Evolutionary conservation across 2,329 filamentous ascomycete genomes (phyloP).

Genomic region (Nannizziopsis barbatae): DNA sequence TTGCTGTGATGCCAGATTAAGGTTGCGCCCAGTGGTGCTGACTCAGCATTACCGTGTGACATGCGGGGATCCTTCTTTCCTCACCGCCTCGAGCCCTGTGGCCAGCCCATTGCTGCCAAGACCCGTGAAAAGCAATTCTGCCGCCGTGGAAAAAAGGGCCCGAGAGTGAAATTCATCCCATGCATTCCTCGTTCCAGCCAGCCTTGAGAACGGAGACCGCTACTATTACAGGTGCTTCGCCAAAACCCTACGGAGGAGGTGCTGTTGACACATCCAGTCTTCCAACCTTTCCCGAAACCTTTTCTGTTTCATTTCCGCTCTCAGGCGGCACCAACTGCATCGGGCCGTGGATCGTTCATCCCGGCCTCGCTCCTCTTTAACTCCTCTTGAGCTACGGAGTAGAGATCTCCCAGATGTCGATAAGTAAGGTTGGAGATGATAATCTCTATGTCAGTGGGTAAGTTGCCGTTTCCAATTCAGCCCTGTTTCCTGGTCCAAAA

Average conservation of each 20-base stretch:
- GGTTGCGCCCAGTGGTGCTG: background rate
- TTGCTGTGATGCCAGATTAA: too few relatives aligned
- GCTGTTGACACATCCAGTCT: background rate
- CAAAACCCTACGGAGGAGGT: too few relatives aligned
- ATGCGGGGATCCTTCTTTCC: slow-evolving; percentile 1
- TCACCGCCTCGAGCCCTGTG: slow-evolving; percentile 1
- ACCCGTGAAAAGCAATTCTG: slow-evolving; percentile 1
- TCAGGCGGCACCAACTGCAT: background rate
- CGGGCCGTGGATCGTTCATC: background rate
- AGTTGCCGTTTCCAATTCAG: slow-evolving; percentile 15
- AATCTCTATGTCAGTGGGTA: slow-evolving; percentile 74
- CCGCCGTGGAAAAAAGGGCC: background rate
- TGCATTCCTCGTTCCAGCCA: background rate
- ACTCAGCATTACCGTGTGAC: slow-evolving; percentile 1
- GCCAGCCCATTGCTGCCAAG: background rate
- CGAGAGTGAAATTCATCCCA: background rate
- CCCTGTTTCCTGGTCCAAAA: background rate
- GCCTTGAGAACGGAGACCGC: background rate
- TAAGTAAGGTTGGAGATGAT: slow-evolving; percentile 58
- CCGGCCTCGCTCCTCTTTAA: background rate
- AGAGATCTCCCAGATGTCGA: slow-evolving; percentile 22
- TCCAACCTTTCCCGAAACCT: background rate
- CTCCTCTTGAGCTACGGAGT: background rate
- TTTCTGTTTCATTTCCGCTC: background rate
- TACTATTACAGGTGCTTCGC: background rate